Percentiles rank a stretch among this genome's conserved stretches.
These are phyloP conservation scores for Septoria linicola DNA, from an alignment of 2,329 filamentous ascomycete species.

Conservation along the genomic window DNA sequence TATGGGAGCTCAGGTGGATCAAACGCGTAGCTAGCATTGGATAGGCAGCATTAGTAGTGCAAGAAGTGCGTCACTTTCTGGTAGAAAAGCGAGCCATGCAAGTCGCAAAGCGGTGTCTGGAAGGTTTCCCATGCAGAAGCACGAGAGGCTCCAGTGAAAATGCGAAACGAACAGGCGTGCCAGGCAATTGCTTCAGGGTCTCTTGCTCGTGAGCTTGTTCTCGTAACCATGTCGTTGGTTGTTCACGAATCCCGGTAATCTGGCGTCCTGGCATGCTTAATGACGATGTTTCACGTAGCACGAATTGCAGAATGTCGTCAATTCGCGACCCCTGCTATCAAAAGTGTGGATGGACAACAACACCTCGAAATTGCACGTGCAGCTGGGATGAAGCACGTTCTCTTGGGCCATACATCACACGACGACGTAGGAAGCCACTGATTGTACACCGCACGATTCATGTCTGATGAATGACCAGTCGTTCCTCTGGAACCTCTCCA, in stretches of 20 bases:
- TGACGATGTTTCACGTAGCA: not conserved
- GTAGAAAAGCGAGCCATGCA: not conserved
- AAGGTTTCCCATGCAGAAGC: no score
- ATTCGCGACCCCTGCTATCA: not conserved
- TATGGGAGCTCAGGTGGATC: no score
- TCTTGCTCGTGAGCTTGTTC: not conserved
- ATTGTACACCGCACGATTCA: not conserved
- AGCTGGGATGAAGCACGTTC: no score
- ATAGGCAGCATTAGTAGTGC: not conserved
- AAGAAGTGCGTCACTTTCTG: not conserved
- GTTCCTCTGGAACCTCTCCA: slow-evolving; percentile 1
- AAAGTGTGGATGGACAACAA: no score
- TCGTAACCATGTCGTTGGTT: not conserved
- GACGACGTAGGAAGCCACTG: not conserved
- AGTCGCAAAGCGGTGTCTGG: no score
- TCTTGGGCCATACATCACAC: no score
- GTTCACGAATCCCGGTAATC: no score
- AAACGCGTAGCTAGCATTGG: no score
- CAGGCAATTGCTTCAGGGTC: not conserved
- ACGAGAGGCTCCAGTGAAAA: no score
- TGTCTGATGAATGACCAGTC: not conserved
- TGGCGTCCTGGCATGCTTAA: no score
- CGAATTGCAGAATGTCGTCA: not conserved
- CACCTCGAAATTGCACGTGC: no score
- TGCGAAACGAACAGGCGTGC: no score